phyloP scores from a whole-genome alignment of 2,329 filamentous ascomycete genomes.

The Scedosporium boydii region DNA sequence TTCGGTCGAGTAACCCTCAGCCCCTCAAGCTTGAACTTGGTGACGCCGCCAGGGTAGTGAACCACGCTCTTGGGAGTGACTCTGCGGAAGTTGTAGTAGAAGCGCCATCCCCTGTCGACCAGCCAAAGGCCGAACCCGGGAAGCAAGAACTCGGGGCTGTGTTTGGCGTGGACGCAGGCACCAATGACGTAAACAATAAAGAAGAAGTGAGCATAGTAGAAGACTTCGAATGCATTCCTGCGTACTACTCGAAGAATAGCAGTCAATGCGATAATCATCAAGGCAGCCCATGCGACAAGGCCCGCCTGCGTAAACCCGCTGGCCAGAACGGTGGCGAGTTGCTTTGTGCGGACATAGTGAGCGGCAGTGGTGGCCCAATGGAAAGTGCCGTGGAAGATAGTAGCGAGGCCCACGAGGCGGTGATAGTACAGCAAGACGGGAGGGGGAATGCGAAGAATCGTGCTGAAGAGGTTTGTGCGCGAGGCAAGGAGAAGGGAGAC shows the following conservation, averaged over 20 bases:
- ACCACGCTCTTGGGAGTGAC: constrained; percentile 8
- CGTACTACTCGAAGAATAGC: constrained; percentile 12
- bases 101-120: constrained; percentile 13
- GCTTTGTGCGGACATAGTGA: constrained; percentile 13
- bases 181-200: constrained; percentile 15
- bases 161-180: constrained; percentile 14
- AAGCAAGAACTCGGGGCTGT: constrained; percentile 15
- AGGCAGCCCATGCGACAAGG: constrained; percentile 12
- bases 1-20: constrained; percentile 9
- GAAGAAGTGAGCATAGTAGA: constrained; percentile 16
- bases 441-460: constrained; percentile 13
- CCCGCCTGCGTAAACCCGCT: constrained; percentile 13
- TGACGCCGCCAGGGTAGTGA: constrained; percentile 12
- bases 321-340: constrained; percentile 10
- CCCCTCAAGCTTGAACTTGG: constrained; percentile 14
- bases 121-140: constrained; percentile 14
- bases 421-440: constrained; percentile 14
- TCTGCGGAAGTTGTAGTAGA: constrained; percentile 12
- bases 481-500: constrained; percentile 14
- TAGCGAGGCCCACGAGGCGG: constrained; percentile 14
- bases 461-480: constrained; percentile 14
- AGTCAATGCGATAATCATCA: constrained; percentile 13
- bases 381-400: constrained; percentile 13
- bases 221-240: constrained; percentile 13
- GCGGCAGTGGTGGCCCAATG: constrained; percentile 14